Evolutionary conservation across 352 stramenopile genomes (phyloP), one percentile per base, ranked within the genome.

Genomic region (Pythium vanterpoolii): DNA sequence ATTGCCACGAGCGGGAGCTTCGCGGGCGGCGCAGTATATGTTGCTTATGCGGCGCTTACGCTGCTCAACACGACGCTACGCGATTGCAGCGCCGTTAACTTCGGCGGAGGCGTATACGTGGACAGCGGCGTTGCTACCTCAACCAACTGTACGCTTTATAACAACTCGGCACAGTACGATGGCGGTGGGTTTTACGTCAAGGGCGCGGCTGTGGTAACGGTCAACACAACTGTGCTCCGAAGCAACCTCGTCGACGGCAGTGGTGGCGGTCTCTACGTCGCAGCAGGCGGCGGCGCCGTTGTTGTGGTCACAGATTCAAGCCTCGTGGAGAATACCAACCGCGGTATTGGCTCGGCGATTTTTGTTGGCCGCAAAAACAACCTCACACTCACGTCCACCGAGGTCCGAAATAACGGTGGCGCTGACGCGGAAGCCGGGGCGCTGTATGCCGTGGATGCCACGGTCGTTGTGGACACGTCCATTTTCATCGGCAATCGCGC

Each of bases 111-210:
- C 11, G 62, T 91, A 21, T 87, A 60, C 26, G 23, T 62, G 16
- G 60, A 68, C 71, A 52, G 66, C 57, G 10, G 68, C 64, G 16
- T 69, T 62, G 26, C 64, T 56, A 0, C n/a, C 0, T 28, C 75
- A 1, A 48, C 44, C 56, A 19, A 71, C 74, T 34, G 62, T 42
- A 19, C 26, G 58, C 23, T 82, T 62, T 11, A 38, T 5, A n/a
- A 69, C 21, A 88, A 87, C 52, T 72, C 73, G 26, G 82, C 82
- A 3, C 77, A 78, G 21, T 89, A 86, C 43, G 73, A 83, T 43
- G 82, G 82, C 10, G 82, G 82, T 7, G 79, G 50, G 1, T 66
- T 91, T 11, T 86, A 76, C 43, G 69, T 87, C 34, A 73, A 59
- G 33, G 66, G 73, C 1, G 56, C 59, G 18, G 60, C 75, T 3